A percentile compares a stretch with the other conserved stretches of the same genome.
Conservation (phyloP, 768 basidiomycete genomes). For the Psilocybe azurescens region DNA sequence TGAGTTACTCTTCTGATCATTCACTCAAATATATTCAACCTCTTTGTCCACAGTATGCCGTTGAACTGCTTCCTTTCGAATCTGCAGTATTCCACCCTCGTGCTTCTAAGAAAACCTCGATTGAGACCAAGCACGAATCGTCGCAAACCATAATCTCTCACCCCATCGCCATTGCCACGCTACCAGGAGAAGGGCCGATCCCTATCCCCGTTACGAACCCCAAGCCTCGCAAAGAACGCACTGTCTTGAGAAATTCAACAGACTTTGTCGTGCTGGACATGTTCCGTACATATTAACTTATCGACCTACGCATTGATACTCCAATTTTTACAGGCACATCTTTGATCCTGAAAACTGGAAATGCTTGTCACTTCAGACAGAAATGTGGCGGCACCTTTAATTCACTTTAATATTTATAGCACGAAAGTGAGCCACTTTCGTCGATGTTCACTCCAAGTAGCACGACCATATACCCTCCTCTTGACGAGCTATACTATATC, state of each 20-base stretch:
- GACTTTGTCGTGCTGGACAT: not conserved
- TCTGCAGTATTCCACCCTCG: conserved; percentile 21
- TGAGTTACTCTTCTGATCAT: conserved; percentile 15
- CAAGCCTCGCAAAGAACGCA: conserved; percentile 15
- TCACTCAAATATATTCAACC: not conserved
- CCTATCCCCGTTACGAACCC: conserved; percentile 28
- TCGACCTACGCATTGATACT: not conserved
- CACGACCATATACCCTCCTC: not conserved
- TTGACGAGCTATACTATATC: not conserved
- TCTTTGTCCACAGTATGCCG: conserved; percentile 23
- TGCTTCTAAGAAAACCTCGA: conserved; percentile 1
- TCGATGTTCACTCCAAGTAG: not conserved
- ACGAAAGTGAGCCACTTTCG: not conserved
- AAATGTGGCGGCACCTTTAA: too few relatives aligned
- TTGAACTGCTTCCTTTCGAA: conserved; percentile 31
- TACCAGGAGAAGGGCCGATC: conserved; percentile 28
- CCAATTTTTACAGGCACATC: not conserved
- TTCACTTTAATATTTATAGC: too few relatives aligned
- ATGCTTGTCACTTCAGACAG: too few relatives aligned
- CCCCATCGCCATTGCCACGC: conserved; percentile 33
- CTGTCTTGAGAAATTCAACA: not conserved
- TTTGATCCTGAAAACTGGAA: too few relatives aligned
- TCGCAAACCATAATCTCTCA: conserved; percentile 24
- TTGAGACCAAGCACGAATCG: not conserved
- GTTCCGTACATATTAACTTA: not conserved